Conservation (phyloP, 805 yeast genomes). For the Nakazawaea peltata region DNA sequence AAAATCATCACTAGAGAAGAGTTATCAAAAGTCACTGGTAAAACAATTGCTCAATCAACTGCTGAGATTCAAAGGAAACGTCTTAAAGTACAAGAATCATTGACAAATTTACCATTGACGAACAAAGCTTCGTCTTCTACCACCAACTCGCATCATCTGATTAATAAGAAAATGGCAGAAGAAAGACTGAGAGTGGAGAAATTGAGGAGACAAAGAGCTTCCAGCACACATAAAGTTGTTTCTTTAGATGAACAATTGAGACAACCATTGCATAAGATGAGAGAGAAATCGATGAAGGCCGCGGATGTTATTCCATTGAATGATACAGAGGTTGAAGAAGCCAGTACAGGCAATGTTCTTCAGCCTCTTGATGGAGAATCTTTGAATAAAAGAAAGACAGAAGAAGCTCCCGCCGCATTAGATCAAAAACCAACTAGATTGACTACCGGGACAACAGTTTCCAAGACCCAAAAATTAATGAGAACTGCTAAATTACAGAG, state of each 20-base stretch:
- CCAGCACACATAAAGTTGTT: not conserved
- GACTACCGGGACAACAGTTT: slow-evolving; percentile 12
- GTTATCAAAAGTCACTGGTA: slow-evolving; percentile 1
- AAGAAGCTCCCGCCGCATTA: slow-evolving; percentile 16
- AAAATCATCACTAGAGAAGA: slow-evolving; percentile 6
- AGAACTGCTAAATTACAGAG: slow-evolving; percentile 25
- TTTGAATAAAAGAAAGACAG: slow-evolving; percentile 16
- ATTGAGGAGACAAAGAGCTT: slow-evolving; percentile 5
- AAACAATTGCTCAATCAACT: not conserved
- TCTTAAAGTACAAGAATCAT: slow-evolving; percentile 3
- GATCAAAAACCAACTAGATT: slow-evolving; percentile 18
- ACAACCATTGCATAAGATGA: slow-evolving; percentile 6
- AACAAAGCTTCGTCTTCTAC: not conserved
- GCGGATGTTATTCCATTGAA: not conserved
- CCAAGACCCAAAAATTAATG: slow-evolving; percentile 19
- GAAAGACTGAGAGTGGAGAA: slow-evolving; percentile 7
- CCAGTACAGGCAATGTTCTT: not conserved
- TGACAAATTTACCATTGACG: slow-evolving; percentile 5
- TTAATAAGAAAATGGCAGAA: slow-evolving; percentile 10
- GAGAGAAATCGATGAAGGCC: slow-evolving; percentile 8
- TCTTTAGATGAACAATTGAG: slow-evolving; percentile 8
- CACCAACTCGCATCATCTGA: slow-evolving; percentile 1
- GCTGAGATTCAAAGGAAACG: slow-evolving; percentile 5
- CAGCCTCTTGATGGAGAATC: slow-evolving; percentile 7
- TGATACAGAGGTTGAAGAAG: not conserved